These are phyloP conservation scores for Phylloporus sp. DNA, from an alignment of 768 basidiomycete genomes.

Conservation along the genomic window DNA sequence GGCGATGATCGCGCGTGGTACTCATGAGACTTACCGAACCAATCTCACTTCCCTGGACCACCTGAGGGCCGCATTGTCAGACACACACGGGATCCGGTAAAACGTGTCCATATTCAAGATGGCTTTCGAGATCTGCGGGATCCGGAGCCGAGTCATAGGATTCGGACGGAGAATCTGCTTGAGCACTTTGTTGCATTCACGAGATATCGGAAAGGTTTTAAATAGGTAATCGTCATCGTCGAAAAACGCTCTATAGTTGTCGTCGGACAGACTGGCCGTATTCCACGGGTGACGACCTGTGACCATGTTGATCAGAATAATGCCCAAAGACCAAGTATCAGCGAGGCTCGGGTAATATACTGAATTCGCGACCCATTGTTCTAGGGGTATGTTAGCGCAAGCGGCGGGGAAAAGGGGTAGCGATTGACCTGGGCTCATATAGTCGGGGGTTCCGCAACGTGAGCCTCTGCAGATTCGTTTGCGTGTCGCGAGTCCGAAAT, in stretches of 20 bases:
- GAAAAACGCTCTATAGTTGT: constrained; percentile 11
- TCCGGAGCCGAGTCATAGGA: constrained; percentile 13
- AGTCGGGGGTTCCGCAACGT: constrained; percentile 55
- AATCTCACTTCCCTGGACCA: background rate
- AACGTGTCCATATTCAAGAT: constrained; percentile 15
- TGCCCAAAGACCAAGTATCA: constrained; percentile 70
- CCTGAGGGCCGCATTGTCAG: background rate
- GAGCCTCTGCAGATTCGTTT: constrained; percentile 43
- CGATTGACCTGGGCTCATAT: constrained; percentile 65
- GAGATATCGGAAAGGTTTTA: constrained; percentile 13
- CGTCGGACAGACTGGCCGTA: constrained; percentile 6
- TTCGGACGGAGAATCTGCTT: constrained; percentile 16
- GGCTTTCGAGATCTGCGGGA: constrained; percentile 15
- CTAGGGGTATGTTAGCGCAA: constrained; percentile 1
- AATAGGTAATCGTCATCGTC: constrained; percentile 16
- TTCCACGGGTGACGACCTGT: constrained; percentile 39
- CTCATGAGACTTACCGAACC: background rate
- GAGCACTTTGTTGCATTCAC: constrained; percentile 8
- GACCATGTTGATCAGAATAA: constrained; percentile 81
- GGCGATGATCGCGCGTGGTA: too few relatives aligned
- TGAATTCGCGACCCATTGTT: constrained; percentile 53
- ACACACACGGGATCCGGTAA: constrained; percentile 2
- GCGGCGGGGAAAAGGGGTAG: background rate
- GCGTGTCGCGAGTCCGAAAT: constrained; percentile 70
- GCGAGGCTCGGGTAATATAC: constrained; percentile 29